Percentiles rank a stretch among this genome's conserved stretches.
Evolutionary conservation across 2,329 filamentous ascomycete species (phyloP).

Genomic region (Fusarium metavorans): DNA sequence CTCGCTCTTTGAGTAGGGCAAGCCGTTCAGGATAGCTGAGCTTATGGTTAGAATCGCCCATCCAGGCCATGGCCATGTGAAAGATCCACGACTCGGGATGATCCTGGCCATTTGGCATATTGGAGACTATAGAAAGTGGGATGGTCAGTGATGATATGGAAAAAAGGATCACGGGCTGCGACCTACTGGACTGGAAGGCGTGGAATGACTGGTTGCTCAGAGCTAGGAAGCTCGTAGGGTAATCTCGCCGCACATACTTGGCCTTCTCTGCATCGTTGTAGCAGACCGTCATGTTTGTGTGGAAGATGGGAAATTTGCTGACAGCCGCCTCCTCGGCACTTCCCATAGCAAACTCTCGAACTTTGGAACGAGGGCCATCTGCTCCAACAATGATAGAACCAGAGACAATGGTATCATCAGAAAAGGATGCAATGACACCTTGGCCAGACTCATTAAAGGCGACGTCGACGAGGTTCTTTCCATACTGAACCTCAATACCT

Average conservation of each 20-base stretch:
- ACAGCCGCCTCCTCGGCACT: conserved; percentile 29
- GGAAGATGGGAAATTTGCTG: conserved; percentile 41
- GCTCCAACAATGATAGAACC: conserved; percentile 35
- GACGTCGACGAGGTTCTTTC: conserved; percentile 30
- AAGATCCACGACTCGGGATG: conserved; percentile 40
- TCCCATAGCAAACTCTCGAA: conserved; percentile 36
- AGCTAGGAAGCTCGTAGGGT: conserved; percentile 38
- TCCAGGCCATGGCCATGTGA: conserved; percentile 43
- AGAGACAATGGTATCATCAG: conserved; percentile 18
- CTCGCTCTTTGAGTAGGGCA: conserved; percentile 37
- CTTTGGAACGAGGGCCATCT: conserved; percentile 35
- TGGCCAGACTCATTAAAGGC: conserved; percentile 33
- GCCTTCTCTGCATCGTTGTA: conserved; percentile 39
- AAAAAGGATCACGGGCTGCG: no score
- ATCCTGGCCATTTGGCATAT: conserved; percentile 36
- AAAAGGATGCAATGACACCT: conserved; percentile 28
- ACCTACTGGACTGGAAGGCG: conserved; percentile 39
- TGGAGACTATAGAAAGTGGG: conserved; percentile 24
- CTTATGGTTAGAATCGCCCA: conserved; percentile 27
- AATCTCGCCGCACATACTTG: conserved; percentile 25
- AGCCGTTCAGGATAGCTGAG: conserved; percentile 35
- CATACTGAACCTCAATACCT: conserved; percentile 36
- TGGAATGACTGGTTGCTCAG: conserved; percentile 38
- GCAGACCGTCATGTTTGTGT: conserved; percentile 42
- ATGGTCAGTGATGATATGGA: neutral